Conservation (phyloP, 2,329 filamentous ascomycete species). For the Aspergillus fumigatus region DNA sequence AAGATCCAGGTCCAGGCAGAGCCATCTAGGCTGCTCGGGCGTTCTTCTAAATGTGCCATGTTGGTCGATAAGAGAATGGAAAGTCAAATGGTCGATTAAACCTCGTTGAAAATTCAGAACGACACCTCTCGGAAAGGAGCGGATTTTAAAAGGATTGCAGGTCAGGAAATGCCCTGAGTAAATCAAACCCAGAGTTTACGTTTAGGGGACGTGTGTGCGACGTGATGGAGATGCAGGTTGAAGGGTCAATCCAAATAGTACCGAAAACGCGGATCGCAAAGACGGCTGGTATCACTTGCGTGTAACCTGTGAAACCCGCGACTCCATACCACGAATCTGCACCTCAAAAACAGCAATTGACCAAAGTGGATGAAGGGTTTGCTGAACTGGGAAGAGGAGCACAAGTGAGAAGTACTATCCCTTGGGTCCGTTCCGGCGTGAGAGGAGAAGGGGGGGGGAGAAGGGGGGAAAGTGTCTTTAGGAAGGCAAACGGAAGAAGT, state of each 20-base stretch:
- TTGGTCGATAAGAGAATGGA: slow-evolving; percentile 1
- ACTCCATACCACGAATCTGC: slow-evolving; percentile 16
- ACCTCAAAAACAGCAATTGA: slow-evolving; percentile 13
- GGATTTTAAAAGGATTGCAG: slow-evolving; percentile 9
- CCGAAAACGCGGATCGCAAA: slow-evolving; percentile 12
- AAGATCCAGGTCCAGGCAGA: slow-evolving; percentile 50
- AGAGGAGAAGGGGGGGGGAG: too few species aligned
- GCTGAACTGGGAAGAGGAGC: slow-evolving; percentile 12
- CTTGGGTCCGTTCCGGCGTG: slow-evolving; percentile 3
- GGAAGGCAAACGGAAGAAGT: not conserved
- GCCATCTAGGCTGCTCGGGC: slow-evolving; percentile 31
- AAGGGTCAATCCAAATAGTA: slow-evolving; percentile 10
- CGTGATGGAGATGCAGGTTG: slow-evolving; percentile 17
- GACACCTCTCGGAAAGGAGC: not conserved
- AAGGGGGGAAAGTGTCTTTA: not conserved
- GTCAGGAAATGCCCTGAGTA: slow-evolving; percentile 3
- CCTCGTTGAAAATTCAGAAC: not conserved
- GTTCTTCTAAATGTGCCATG: slow-evolving; percentile 16
- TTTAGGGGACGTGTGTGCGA: slow-evolving; percentile 12
- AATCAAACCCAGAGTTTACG: not conserved
- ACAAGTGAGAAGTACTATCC: slow-evolving; percentile 10
- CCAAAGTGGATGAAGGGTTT: not conserved
- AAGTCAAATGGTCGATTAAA: not conserved
- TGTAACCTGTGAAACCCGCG: slow-evolving; percentile 20
- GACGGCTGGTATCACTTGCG: slow-evolving; percentile 20